Conservation (phyloP, 345 rosid species). For the Diplotaxis tenuifolia region DNA sequence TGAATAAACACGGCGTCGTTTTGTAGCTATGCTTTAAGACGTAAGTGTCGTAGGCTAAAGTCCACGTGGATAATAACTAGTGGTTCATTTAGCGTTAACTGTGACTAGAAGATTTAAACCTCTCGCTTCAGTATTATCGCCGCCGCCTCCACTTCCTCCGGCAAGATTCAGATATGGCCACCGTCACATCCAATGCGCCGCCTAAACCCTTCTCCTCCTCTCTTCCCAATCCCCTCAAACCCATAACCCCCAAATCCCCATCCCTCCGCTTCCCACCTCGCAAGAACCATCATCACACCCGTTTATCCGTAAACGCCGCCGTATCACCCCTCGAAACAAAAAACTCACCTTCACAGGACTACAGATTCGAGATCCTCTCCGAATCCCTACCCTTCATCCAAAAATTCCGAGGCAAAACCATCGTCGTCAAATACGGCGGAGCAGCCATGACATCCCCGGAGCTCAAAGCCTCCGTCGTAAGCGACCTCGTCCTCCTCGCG, state of each 20-base stretch:
- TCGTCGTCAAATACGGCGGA: constrained; percentile 92
- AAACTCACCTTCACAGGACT: constrained; percentile 28
- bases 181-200: constrained; percentile 32
- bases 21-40: neutral
- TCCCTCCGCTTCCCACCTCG: constrained; percentile 18
- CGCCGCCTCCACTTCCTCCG: constrained; percentile 8
- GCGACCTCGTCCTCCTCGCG: constrained; percentile 77
- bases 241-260: constrained; percentile 15
- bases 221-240: constrained; percentile 2
- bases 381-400: constrained; percentile 95
- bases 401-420: constrained; percentile 81
- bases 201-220: constrained; percentile 23
- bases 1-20: neutral
- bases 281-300: constrained; percentile 12
- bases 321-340: neutral
- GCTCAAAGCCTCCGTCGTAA: constrained; percentile 67
- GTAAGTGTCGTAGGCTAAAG: neutral
- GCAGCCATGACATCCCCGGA: constrained; percentile 88
- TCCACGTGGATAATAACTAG: neutral
- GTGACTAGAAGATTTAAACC: too few species aligned
- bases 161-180: constrained; percentile 28
- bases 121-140: constrained; percentile 15
- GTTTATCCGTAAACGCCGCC: constrained; percentile 37
- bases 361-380: constrained; percentile 74
- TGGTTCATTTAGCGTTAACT: neutral